These are phyloP conservation scores for Raddia guianensis DNA, from an alignment of 176 grass and related monocot genomes.

Conservation along the genomic window DNA sequence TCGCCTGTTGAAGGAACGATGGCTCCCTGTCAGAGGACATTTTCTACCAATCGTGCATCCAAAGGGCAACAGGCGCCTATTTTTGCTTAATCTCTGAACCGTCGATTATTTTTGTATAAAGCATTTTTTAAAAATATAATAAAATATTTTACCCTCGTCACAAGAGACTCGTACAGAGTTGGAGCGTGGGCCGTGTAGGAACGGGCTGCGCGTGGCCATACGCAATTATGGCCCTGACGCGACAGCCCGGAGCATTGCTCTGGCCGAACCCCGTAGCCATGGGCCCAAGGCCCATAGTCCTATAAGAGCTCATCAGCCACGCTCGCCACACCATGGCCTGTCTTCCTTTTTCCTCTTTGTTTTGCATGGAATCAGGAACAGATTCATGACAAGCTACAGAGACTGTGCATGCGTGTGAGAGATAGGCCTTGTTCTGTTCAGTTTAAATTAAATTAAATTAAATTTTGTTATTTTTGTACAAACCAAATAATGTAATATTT, in stretches of 20 bases:
- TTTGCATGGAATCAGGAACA: not conserved
- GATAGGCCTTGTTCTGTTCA: too few species aligned
- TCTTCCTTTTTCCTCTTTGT: not conserved
- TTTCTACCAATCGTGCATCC: too few species aligned
- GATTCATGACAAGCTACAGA: not conserved
- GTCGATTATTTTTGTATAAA: too few species aligned
- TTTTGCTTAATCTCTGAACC: too few species aligned
- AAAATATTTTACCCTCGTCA: too few species aligned
- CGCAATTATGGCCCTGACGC: not conserved
- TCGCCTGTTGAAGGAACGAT: too few species aligned
- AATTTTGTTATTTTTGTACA: too few species aligned
- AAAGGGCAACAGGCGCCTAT: too few species aligned
- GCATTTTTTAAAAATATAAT: too few species aligned
- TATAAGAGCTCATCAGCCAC: not conserved
- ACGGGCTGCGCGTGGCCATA: not conserved
- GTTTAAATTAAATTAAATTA: too few species aligned
- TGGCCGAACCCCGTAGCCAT: not conserved
- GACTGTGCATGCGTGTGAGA: not conserved
- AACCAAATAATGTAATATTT: too few species aligned
- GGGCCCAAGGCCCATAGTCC: not conserved
- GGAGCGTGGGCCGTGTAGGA: not conserved
- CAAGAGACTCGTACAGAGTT: not conserved
- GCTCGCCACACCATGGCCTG: not conserved
- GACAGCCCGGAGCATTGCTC: not conserved
- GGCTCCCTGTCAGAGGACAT: too few species aligned